Base-by-base conservation (phyloP, 768 basidiomycete species). In the Leucosporidium yakuticum region DNA sequence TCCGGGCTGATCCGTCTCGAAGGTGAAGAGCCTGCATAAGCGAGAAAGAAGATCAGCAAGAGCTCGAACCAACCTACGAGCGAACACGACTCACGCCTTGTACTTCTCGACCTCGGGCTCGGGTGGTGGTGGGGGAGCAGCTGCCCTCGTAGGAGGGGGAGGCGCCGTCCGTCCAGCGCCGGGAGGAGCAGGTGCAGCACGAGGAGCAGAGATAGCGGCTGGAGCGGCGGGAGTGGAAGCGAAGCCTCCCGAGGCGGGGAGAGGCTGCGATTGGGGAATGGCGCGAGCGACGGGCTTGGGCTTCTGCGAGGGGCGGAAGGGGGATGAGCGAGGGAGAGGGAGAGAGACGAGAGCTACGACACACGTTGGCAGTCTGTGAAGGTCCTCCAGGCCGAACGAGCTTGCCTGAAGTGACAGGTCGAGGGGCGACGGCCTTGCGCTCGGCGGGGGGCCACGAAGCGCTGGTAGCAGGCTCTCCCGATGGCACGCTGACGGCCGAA, bases 321-420 rank as follows among this genome's bases (percentile, higher is more conserved):
- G 25, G 23, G 14, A 36, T 39, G 36, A 19, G 44, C 51, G 69
- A 23, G 74, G 65, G 23, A 67, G 64, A 51, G 65, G 31, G 59
- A 78, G 67, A 15, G 57, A 76, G 76, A 56, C 74, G 2, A 17
- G 23, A 64, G 58, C 44, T 1, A 29, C 1, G 12, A 39, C 67
- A 53, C n/a, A 65, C 63, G 64, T 47, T 65, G 17, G 62, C 57
- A 19, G 60, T 55, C 12, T 62, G 64, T 23, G 64, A 65, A 44
- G 72, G 88, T 4, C 90, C 90, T 21, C 90, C 89, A 55, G 85
- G 85, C 67, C 83, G 84, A 56, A 94, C 80, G 23, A 92, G 82
- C 77, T 90, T 89, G 53, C 92, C 90, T 75, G 89, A 84, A 0
- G 91, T 88, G 73, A 92, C 88, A 1, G 92, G 92, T 54, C 89